Evolutionary conservation across 2,329 filamentous ascomycete species (phyloP).

Genomic region (Aureobasidium sp.): DNA sequence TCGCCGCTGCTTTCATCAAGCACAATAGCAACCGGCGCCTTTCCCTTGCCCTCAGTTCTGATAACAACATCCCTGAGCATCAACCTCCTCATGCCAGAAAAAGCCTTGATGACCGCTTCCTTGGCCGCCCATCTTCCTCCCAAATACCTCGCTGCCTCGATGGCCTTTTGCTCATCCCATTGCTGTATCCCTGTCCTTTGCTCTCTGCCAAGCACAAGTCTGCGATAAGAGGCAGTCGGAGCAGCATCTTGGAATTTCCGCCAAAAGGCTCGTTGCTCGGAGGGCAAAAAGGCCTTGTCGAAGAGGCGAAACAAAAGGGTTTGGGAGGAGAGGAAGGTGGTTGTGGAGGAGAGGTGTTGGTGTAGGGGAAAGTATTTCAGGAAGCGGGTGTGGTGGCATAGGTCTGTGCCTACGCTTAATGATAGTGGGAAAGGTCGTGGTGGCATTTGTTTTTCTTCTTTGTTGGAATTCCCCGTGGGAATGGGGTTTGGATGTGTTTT

Average conservation of each 20-base stretch:
- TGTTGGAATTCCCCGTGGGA: no score
- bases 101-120: conserved; percentile 43
- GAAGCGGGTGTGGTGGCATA: conserved; percentile 65
- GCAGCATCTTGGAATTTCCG: not conserved
- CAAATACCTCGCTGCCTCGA: not conserved
- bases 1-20: not conserved
- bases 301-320: not conserved
- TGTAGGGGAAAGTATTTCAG: conserved; percentile 25
- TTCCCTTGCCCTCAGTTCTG: not conserved
- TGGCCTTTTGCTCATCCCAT: not conserved
- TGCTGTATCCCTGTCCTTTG: not conserved
- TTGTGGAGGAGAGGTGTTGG: not conserved
- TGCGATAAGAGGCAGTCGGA: not conserved
- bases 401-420: conserved; percentile 68
- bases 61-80: conserved; percentile 36
- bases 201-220: not conserved
- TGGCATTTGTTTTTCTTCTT: conserved; percentile 29
- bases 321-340: not conserved
- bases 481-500: no score
- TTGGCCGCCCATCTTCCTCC: conserved; percentile 44
- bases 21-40: conserved; percentile 8
- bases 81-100: conserved; percentile 21
- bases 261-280: conserved; percentile 5
- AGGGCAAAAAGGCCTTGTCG: conserved; percentile 1
- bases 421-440: conserved; percentile 55